phyloP scores from a whole-genome alignment of 352 stramenopile species.

The Phytophthora idaei region DNA sequence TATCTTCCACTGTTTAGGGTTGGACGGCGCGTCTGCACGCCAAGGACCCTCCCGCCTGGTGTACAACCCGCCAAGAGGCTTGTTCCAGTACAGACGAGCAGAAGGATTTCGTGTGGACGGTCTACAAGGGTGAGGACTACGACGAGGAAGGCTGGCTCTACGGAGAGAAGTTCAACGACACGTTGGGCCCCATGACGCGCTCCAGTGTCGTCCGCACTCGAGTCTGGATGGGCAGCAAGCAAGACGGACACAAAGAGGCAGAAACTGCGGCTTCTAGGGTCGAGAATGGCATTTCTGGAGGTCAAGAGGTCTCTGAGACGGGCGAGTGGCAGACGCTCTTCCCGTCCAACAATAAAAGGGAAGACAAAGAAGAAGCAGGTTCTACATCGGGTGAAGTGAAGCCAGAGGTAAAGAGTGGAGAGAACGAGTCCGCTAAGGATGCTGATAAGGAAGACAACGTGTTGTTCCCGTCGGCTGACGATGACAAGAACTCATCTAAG shows the following conservation, averaged over 20 bases:
- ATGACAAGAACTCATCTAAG: conserved; percentile 27
- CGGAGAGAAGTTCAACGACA: conserved; percentile 64
- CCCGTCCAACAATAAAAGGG: conserved; percentile 18
- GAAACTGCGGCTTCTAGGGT: conserved; percentile 2
- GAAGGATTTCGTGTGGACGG: conserved; percentile 67
- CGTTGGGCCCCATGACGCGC: conserved; percentile 66
- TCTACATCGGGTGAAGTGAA: background rate
- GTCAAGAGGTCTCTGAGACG: conserved; percentile 19
- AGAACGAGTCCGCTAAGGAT: conserved; percentile 9
- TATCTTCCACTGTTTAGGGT: conserved; percentile 45
- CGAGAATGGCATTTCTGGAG: conserved; percentile 2
- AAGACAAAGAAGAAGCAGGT: conserved; percentile 4
- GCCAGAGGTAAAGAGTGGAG: background rate
- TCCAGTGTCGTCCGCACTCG: conserved; percentile 77
- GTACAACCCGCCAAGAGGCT: conserved; percentile 44
- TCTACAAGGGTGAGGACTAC: conserved; percentile 87
- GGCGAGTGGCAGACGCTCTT: conserved; percentile 55
- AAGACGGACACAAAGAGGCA: conserved; percentile 34
- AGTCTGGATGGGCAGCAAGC: conserved; percentile 71
- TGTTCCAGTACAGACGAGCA: conserved; percentile 64
- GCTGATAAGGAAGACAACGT: conserved; percentile 18
- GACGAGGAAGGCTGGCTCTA: conserved; percentile 89
- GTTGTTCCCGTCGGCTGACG: conserved; percentile 29
- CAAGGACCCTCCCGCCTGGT: conserved; percentile 79
- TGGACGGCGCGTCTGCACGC: conserved; percentile 73